These are phyloP conservation scores for Metschnikowia dekortorum DNA, from an alignment of 805 yeast genomes.

Conservation along the genomic window DNA sequence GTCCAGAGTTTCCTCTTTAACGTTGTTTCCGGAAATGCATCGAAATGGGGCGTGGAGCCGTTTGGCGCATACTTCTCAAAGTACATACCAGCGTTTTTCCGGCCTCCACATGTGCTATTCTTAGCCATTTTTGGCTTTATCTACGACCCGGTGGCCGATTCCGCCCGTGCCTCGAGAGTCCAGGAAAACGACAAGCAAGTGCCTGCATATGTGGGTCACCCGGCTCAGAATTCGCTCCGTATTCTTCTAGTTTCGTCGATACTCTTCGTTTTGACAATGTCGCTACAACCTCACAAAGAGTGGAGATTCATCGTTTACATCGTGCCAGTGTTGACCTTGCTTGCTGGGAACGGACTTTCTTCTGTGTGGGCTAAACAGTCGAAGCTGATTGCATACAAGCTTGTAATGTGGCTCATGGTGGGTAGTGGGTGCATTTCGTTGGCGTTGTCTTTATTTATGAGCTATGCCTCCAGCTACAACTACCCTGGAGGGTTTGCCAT, in stretches of 20 bases:
- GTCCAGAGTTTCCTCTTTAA: slow-evolving; percentile 68
- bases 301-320: slow-evolving; percentile 85
- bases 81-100: slow-evolving; percentile 36
- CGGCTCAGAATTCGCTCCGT: slow-evolving; percentile 30
- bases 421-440: slow-evolving; percentile 23
- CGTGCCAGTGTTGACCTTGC: slow-evolving; percentile 61
- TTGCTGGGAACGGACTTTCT: slow-evolving; percentile 61
- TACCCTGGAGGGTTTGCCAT: slow-evolving; percentile 90
- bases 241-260: slow-evolving; percentile 49
- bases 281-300: slow-evolving; percentile 88
- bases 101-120: slow-evolving; percentile 43
- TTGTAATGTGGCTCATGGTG: slow-evolving; percentile 21
- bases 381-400: slow-evolving; percentile 21
- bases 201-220: slow-evolving; percentile 24
- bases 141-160: slow-evolving; percentile 42
- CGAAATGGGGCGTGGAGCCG: slow-evolving; percentile 85
- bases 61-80: slow-evolving; percentile 58
- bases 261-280: slow-evolving; percentile 57
- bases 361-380: slow-evolving; percentile 19
- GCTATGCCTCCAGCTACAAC: slow-evolving; percentile 63
- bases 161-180: slow-evolving; percentile 9
- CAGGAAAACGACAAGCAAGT: background rate
- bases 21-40: slow-evolving; percentile 67
- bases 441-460: slow-evolving; percentile 46
- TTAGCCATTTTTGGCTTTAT: slow-evolving; percentile 33